Base-by-base conservation (phyloP, 805 yeast species). In the Wickerhamia fluorescens region DNA sequence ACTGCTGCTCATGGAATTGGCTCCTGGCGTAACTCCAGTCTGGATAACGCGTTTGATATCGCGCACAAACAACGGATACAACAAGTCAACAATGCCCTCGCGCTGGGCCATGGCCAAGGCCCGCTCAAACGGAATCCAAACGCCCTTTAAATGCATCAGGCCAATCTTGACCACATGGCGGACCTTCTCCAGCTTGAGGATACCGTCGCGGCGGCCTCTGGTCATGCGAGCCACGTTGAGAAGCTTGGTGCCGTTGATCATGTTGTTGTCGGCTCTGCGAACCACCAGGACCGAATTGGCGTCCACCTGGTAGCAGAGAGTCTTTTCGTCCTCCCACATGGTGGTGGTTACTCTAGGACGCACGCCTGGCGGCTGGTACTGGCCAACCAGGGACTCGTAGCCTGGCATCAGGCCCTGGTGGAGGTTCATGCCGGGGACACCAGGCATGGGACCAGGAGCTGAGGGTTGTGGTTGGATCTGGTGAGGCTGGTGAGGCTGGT, bases 261-360 rank as follows among this genome's bases (percentile, higher is more conserved):
- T 78, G 54, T 83, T 78, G 50, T 80, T 79, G 55, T 83, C 92
- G 17, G 86, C 92, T 47, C 94, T 69, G 41, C 94, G 68, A 16
- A 83, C 87, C 13, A 83, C 94, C 11, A 80, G 68, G 25, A 82
- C 81, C 33, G 84, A 82, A 38, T 79, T 75, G 34, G 86, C 88
- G 45, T 82, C 92, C 17, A 83, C 89, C 54, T 82, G 92, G 59
- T 82, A 83, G 49, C 92, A 83, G 29, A 83, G 55, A 1, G 94
- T 83, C 42, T 79, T 78, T 47, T 83, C 94, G 49, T 83, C 94
- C 48, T 83, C 92, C 94, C 94, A 83, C 71, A 79, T 72, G n/a
- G 92, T 82, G 14, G 92, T 81, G 29, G 87, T 79, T 29, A 82
- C 85, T 36, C 78, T 61, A 6, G 81, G 84, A 19, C 80, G 45